These are phyloP conservation scores for Royoungia palumana DNA, from an alignment of 768 basidiomycete genomes.

Conservation along the genomic window DNA sequence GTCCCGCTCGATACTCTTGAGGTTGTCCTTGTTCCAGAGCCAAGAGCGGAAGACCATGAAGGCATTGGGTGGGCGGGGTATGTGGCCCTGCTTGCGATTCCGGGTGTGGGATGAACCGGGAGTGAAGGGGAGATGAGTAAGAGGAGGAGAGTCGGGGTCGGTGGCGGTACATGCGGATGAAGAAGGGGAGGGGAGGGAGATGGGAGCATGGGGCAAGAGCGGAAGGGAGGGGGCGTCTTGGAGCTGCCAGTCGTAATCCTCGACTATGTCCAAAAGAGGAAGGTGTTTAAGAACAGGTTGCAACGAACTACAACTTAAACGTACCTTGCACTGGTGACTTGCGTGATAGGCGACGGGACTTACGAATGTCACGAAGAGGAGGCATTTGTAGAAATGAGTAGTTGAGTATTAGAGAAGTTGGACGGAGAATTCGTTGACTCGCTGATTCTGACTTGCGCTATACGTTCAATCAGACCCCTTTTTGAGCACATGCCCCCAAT, in stretches of 20 bases:
- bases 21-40: slow-evolving; percentile 50
- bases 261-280: slow-evolving; percentile 33
- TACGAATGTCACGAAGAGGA: slow-evolving; percentile 34
- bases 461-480: slow-evolving; percentile 13
- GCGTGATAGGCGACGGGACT: slow-evolving; percentile 44
- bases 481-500: slow-evolving; percentile 29
- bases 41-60: slow-evolving; percentile 82
- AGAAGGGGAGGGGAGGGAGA: slow-evolving; percentile 13
- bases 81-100: slow-evolving; percentile 45
- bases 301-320: neutral
- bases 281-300: slow-evolving; percentile 31
- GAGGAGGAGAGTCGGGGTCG: slow-evolving; percentile 16
- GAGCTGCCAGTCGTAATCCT: slow-evolving; percentile 27
- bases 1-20: slow-evolving; percentile 55
- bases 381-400: slow-evolving; percentile 25
- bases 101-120: slow-evolving; percentile 41
- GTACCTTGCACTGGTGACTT: slow-evolving; percentile 36
- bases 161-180: slow-evolving; percentile 16
- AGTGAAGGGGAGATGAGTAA: slow-evolving; percentile 26
- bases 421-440: too few relatives aligned
- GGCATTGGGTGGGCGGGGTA: slow-evolving; percentile 79
- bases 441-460: neutral
- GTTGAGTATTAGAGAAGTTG: slow-evolving; percentile 14
- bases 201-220: slow-evolving; percentile 15
- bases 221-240: slow-evolving; percentile 18